Conservation (phyloP, 2,329 filamentous ascomycete genomes). For the Phialocephala sp. region DNA sequence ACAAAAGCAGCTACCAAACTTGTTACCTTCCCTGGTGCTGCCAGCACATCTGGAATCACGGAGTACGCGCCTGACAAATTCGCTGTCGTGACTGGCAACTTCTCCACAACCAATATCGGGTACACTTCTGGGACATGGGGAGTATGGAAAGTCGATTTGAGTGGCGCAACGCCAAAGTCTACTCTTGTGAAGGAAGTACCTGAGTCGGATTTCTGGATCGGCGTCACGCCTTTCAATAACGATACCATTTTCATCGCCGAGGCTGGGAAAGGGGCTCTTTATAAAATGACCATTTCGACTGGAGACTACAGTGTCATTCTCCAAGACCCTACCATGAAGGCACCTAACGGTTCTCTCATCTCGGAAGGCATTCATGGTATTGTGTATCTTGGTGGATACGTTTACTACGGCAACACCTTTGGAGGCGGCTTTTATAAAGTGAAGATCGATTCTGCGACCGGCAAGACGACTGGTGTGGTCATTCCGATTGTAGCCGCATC, state of each 20-base stretch:
- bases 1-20: slow-evolving; percentile 11
- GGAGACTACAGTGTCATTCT: slow-evolving; percentile 3
- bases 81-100: slow-evolving; percentile 21
- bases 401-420: slow-evolving; percentile 19
- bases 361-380: slow-evolving; percentile 21
- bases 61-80: slow-evolving; percentile 21
- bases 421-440: slow-evolving; percentile 15
- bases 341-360: slow-evolving; percentile 7
- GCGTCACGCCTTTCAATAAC: slow-evolving; percentile 9
- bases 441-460: slow-evolving; percentile 12
- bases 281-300: background rate
- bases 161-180: background rate
- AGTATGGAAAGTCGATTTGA: slow-evolving; percentile 15
- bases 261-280: slow-evolving; percentile 10
- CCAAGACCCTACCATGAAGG: slow-evolving; percentile 13
- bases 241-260: slow-evolving; percentile 15
- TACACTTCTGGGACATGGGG: slow-evolving; percentile 16
- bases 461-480: background rate
- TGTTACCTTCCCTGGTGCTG: slow-evolving; percentile 10
- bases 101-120: background rate
- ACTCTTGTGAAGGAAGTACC: background rate
- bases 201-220: background rate
- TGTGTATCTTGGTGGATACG: slow-evolving; percentile 11
- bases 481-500: background rate
- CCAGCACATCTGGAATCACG: slow-evolving; percentile 16